Percentiles rank a stretch among this genome's conserved stretches.
Evolutionary conservation across 2,329 filamentous ascomycete genomes (phyloP).

Genomic region (Aspergillus aculeatinus): DNA sequence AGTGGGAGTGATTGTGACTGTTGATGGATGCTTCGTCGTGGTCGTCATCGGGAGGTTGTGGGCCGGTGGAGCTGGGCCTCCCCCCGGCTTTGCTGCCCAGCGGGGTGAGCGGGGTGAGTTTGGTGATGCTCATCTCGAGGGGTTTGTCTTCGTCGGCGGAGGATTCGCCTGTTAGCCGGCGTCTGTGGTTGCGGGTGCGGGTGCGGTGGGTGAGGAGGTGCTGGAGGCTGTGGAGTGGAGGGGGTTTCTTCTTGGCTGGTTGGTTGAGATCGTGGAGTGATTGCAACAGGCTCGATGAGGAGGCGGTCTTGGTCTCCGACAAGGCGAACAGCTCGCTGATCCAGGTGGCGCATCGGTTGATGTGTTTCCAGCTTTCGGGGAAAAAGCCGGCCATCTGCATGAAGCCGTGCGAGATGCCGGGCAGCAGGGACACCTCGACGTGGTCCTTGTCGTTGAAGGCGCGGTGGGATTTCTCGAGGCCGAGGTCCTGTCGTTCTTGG

Average conservation of each 20-base stretch:
- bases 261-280: slow-evolving; percentile 5
- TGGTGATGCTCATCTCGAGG: slow-evolving; percentile 72
- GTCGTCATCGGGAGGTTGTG: too few relatives aligned
- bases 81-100: background rate
- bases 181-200: slow-evolving; percentile 46
- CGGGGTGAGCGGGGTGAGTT: slow-evolving; percentile 24
- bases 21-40: too few relatives aligned
- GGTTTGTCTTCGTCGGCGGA: slow-evolving; percentile 78
- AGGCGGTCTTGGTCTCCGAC: slow-evolving; percentile 20
- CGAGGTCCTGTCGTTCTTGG: slow-evolving; percentile 56
- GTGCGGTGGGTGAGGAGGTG: slow-evolving; percentile 1
- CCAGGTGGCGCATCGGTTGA: slow-evolving; percentile 76
- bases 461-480: slow-evolving; percentile 53
- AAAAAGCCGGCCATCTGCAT: slow-evolving; percentile 87
- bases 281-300: slow-evolving; percentile 20
- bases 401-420: slow-evolving; percentile 90
- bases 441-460: slow-evolving; percentile 71
- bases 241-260: slow-evolving; percentile 10
- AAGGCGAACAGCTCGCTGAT: slow-evolving; percentile 70
- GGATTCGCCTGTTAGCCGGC: slow-evolving; percentile 54
- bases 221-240: background rate
- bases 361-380: slow-evolving; percentile 84
- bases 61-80: too few relatives aligned
- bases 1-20: too few relatives aligned
- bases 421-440: slow-evolving; percentile 79